Conservation (phyloP, 2,329 filamentous ascomycete species). For the Fusarium papillatum region DNA sequence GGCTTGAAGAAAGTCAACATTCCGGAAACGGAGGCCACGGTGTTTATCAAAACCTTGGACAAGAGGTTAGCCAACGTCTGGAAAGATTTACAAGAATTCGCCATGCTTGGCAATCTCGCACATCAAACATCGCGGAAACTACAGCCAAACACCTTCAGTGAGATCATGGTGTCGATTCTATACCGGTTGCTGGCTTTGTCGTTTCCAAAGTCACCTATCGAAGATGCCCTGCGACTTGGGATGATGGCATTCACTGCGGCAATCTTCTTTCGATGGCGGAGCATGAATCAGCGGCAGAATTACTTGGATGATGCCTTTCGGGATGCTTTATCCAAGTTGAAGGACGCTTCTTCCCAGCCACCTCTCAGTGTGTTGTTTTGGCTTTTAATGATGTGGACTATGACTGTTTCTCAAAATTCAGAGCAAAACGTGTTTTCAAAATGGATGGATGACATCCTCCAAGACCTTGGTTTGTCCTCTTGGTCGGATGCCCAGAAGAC, state of each 20-base stretch:
- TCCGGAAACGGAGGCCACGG: background rate
- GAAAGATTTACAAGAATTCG: constrained; percentile 29
- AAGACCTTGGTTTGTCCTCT: background rate
- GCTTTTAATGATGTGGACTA: constrained; percentile 22
- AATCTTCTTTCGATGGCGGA: constrained; percentile 35
- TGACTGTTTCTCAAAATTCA: background rate
- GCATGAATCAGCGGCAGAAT: constrained; percentile 28
- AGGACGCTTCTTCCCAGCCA: background rate
- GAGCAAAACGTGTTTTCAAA: background rate
- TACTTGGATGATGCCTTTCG: constrained; percentile 10
- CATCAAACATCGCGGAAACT: constrained; percentile 31
- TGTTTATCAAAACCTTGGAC: constrained; percentile 18
- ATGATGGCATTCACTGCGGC: constrained; percentile 22
- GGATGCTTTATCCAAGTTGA: background rate
- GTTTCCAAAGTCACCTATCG: background rate
- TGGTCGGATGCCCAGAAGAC: constrained; percentile 15
- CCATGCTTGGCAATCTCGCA: constrained; percentile 34
- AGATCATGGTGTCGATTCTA: constrained; percentile 31
- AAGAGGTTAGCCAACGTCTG: constrained; percentile 25
- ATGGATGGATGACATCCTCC: constrained; percentile 7
- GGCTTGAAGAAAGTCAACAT: background rate
- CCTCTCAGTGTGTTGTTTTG: constrained; percentile 14
- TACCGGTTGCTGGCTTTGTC: constrained; percentile 32
- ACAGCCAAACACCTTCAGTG: constrained; percentile 32
- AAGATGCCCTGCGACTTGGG: constrained; percentile 24